Conservation (phyloP, 306 rosid genomes). For the Castanea crenata region DNA sequence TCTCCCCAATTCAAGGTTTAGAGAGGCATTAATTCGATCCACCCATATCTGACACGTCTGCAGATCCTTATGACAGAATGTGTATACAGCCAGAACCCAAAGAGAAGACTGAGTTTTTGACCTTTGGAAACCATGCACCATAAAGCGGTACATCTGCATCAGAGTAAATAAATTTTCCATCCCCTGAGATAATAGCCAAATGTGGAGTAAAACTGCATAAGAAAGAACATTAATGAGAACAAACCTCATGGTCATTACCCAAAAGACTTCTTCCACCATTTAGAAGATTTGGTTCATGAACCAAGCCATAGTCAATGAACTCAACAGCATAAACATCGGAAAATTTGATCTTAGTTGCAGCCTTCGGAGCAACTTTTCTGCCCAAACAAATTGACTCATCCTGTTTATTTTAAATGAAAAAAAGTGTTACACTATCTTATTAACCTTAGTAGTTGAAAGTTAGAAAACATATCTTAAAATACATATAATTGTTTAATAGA, state of each 20-base stretch:
- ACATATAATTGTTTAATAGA: not conserved
- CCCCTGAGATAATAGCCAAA: not conserved
- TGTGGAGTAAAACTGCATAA: conserved; percentile 11
- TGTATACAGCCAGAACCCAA: conserved; percentile 54
- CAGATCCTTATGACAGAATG: conserved; percentile 62
- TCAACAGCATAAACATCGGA: conserved; percentile 77
- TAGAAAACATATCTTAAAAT: not conserved
- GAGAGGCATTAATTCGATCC: conserved; percentile 46
- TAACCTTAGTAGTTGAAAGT: not conserved
- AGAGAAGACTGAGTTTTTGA: conserved; percentile 57
- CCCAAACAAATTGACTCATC: conserved; percentile 65
- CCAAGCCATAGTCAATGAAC: conserved; percentile 34
- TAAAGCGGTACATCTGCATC: conserved; percentile 65
- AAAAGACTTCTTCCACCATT: conserved; percentile 39
- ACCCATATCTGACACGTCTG: conserved; percentile 78
- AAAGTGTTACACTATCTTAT: not conserved
- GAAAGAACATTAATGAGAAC: conserved; percentile 27
- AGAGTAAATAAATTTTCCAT: conserved; percentile 22
- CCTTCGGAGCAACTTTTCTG: conserved; percentile 42
- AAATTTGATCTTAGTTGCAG: conserved; percentile 50
- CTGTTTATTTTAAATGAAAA: conserved; percentile 42
- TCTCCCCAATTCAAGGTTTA: conserved; percentile 55
- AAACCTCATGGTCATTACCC: conserved; percentile 54
- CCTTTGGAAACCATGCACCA: conserved; percentile 62
- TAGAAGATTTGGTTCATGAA: conserved; percentile 44